phyloP scores from a whole-genome alignment of 306 rosid species.

The Mucuna pruriens region DNA sequence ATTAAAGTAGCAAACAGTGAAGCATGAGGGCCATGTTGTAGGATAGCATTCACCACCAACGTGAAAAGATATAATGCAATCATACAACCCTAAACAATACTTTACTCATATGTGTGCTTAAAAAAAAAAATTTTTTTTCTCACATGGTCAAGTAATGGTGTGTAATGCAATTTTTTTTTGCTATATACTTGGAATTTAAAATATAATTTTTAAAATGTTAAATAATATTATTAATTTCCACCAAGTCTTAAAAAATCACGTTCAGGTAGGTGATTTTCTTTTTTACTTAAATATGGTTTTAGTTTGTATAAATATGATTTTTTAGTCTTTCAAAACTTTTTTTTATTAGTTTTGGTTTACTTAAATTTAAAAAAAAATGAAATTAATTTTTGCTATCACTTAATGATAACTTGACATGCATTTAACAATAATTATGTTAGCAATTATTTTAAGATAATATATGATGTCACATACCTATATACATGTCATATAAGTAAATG shows the following conservation, averaged over 20 bases:
- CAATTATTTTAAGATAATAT: no score
- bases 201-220: no score
- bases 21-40: not conserved
- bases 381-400: no score
- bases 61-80: not conserved
- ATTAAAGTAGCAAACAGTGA: not conserved
- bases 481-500: no score
- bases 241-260: not conserved
- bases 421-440: no score
- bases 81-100: not conserved
- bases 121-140: no score
- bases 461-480: no score
- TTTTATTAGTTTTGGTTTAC: not conserved
- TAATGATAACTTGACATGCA: no score
- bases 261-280: not conserved
- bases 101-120: not conserved
- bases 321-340: not conserved
- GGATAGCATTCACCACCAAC: not conserved
- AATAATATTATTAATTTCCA: not conserved
- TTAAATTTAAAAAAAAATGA: not conserved
- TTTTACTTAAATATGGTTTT: not conserved
- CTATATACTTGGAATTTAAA: no score
- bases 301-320: not conserved
- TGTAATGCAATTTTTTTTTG: not conserved
- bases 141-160: not conserved